These are phyloP conservation scores for Mucor racemosus DNA, from an alignment of 371 early-diverging fungal species.

Conservation along the genomic window DNA sequence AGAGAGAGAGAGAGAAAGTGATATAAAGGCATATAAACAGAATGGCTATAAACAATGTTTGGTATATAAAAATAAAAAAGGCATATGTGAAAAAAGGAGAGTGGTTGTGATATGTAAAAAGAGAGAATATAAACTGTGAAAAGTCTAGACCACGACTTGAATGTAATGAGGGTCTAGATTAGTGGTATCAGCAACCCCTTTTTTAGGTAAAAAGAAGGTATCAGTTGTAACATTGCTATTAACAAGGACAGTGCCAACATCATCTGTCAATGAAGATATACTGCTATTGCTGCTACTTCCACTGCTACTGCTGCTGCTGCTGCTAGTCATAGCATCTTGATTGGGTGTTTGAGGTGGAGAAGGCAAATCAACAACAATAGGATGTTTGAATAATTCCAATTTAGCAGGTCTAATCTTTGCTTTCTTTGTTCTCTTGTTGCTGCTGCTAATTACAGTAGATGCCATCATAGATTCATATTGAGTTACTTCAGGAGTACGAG, in stretches of 20 bases:
- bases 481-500: slow-evolving; percentile 43
- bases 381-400: background rate
- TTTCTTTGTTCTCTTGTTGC: slow-evolving; percentile 6
- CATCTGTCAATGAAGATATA: slow-evolving; percentile 12
- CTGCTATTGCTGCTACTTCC: slow-evolving; percentile 3
- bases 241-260: background rate
- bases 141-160: slow-evolving; percentile 17
- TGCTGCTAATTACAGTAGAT: background rate
- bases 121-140: background rate
- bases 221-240: background rate
- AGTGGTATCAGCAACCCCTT: background rate
- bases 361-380: background rate
- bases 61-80: background rate
- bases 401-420: slow-evolving; percentile 12
- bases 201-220: slow-evolving; percentile 9
- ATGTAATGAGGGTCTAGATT: slow-evolving; percentile 23
- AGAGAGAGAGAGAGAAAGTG: background rate
- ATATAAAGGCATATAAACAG: slow-evolving; percentile 10
- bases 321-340: background rate
- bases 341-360: slow-evolving; percentile 29
- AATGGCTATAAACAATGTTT: slow-evolving; percentile 6
- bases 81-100: slow-evolving; percentile 7
- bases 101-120: slow-evolving; percentile 5
- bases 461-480: slow-evolving; percentile 26
- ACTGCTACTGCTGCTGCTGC: background rate